Base-by-base conservation (phyloP, 2,329 filamentous ascomycete species). In the Diaporthe sp. region DNA sequence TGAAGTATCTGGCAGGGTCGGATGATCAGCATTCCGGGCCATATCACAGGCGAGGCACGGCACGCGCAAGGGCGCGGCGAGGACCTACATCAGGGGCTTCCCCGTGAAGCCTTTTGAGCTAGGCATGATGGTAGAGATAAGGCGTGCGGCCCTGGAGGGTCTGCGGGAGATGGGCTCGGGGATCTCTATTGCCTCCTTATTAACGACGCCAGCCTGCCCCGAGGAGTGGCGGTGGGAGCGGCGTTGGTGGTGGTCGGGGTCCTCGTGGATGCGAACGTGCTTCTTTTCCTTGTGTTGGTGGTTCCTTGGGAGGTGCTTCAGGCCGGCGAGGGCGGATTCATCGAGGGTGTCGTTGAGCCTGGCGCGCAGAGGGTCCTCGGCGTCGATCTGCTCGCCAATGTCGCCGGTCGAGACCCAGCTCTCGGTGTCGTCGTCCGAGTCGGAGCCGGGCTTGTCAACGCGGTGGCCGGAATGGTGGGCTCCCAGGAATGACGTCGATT, bases 401-500 rank as follows among this genome's bases (percentile, higher is more conserved):
- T 98, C 97, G 82, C 95, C 96, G 60, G 96, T 98, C 85, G 98
- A 95, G 82, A 94, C 96, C 95, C 95, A 98, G 80, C 94, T 92
- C 76, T 77, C 76, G 47, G 68, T 67, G 58, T 74, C 73, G 44
- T 93, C 95, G 78, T 87, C 86, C 84, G 94, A 94, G 81, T 93
- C 91, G 77, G 92, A 94, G 83, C 88, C 87, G 79, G 84, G 82
- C 79, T 84, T 83, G 82, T 86, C 84, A 80, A 82, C 82, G 78
- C 89, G 90, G 76, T 79, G 78, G 81, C 88, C 89, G 84, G 84
- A 82, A 78, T 85, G 82, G 85, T 80, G 84, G 81, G 76, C 73
- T 61, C 83, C 82, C 78, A 89, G 84, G 81, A 89, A 84, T 81
- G 87, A 86, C 79, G 87, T 85, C 78, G 86, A 84, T 78, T 87